A percentile compares a stretch with the other conserved stretches of the same genome.
phyloP scores from a whole-genome alignment of 2,329 filamentous ascomycete species.

The Keithomyces neogunnii region DNA sequence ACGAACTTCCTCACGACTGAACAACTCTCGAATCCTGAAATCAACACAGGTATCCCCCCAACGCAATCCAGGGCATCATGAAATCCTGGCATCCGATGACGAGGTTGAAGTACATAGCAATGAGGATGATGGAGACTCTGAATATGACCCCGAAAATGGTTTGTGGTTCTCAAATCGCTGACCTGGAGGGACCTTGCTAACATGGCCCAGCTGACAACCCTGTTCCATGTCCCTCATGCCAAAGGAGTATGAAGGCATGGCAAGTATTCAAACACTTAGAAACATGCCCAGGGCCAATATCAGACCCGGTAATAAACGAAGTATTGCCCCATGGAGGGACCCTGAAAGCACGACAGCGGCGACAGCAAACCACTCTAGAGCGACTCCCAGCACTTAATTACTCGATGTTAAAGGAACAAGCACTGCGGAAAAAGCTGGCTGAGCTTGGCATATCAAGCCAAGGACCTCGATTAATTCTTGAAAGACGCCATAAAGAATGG shows the following conservation, averaged over 20 bases:
- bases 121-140: conserved; percentile 20
- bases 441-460: conserved; percentile 69
- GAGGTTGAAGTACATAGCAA: conserved; percentile 15
- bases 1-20: conserved; percentile 43
- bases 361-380: conserved; percentile 29
- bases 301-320: background rate
- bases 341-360: conserved; percentile 23
- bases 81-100: conserved; percentile 2
- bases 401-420: conserved; percentile 70
- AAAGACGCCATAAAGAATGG: conserved; percentile 84
- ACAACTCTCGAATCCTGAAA: conserved; percentile 31
- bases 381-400: conserved; percentile 78
- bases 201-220: conserved; percentile 56
- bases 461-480: conserved; percentile 62
- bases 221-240: conserved; percentile 78
- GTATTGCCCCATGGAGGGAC: conserved; percentile 7
- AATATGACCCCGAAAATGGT: conserved; percentile 20
- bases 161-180: conserved; percentile 10
- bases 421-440: conserved; percentile 69
- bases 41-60: conserved; percentile 7
- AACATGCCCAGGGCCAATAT: conserved; percentile 39
- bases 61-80: background rate
- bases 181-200: background rate
- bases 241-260: conserved; percentile 67
- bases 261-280: conserved; percentile 78